A percentile compares a stretch with the other conserved stretches of the same genome.
phyloP scores from a whole-genome alignment of 352 stramenopile genomes.

The Pythium biforme region DNA sequence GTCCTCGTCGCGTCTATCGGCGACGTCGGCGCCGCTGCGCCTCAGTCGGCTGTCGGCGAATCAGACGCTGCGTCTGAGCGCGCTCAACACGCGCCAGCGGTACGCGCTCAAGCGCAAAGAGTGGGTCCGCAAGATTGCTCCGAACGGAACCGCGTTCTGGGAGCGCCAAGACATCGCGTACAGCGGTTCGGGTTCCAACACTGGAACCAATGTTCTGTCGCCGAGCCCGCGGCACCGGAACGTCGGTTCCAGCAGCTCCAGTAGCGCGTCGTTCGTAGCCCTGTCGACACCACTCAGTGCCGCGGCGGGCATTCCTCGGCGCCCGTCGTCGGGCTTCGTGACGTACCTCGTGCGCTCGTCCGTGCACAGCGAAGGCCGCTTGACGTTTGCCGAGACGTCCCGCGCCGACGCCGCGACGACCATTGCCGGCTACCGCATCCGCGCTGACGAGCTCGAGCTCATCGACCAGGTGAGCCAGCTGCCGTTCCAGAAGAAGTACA shows the following conservation, averaged over 20 bases:
- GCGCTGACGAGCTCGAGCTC: slow-evolving; percentile 49
- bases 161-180: slow-evolving; percentile 52
- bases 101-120: slow-evolving; percentile 81
- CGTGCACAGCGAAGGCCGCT: slow-evolving; percentile 45
- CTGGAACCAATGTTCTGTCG: background rate
- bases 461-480: slow-evolving; percentile 66
- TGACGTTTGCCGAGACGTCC: slow-evolving; percentile 69
- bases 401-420: slow-evolving; percentile 60
- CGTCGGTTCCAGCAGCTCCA: background rate
- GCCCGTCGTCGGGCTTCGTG: slow-evolving; percentile 68
- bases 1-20: slow-evolving; percentile 26
- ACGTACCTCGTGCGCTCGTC: slow-evolving; percentile 71
- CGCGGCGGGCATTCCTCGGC: slow-evolving; percentile 7
- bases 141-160: slow-evolving; percentile 74
- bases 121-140: slow-evolving; percentile 64
- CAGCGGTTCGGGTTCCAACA: too few relatives aligned
- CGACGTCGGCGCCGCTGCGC: slow-evolving; percentile 7
- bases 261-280: slow-evolving; percentile 12
- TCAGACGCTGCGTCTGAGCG: slow-evolving; percentile 47
- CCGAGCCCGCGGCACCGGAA: background rate
- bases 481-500: slow-evolving; percentile 77
- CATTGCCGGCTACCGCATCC: slow-evolving; percentile 62
- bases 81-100: slow-evolving; percentile 68
- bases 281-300: too few relatives aligned
- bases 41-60: slow-evolving; percentile 26